Evolutionary conservation across 805 yeast genomes (phyloP).

Genomic region (Ogataea salicorniae): DNA sequence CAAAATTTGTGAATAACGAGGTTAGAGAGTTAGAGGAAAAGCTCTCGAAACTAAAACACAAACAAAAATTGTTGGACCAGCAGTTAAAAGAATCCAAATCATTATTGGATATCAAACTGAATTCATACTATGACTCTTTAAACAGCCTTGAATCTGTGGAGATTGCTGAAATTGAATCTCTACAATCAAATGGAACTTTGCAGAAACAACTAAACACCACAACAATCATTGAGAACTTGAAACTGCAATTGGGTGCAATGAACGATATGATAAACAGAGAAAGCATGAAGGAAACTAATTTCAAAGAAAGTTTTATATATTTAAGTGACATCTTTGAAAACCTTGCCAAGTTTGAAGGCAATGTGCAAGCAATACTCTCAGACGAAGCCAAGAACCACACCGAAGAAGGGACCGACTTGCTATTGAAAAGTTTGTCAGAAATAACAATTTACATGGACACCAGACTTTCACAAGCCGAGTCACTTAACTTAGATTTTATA

Average conservation of each 20-base stretch:
- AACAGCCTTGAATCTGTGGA: constrained; percentile 20
- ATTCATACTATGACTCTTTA: constrained; percentile 36
- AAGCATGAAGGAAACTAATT: constrained; percentile 14
- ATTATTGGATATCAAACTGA: constrained; percentile 43
- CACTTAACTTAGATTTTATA: constrained; percentile 11
- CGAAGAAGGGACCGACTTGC: constrained; percentile 11
- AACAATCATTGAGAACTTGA: constrained; percentile 18
- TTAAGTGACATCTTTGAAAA: constrained; percentile 25
- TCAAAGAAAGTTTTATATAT: constrained; percentile 20
- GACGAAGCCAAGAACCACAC: constrained; percentile 1
- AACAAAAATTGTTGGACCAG: constrained; percentile 29
- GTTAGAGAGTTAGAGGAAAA: constrained; percentile 35
- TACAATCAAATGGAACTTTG: constrained; percentile 7
- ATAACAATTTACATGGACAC: constrained; percentile 10
- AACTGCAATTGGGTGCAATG: constrained; percentile 22
- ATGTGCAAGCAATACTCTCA: constrained; percentile 14
- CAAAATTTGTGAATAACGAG: constrained; percentile 32
- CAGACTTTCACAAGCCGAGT: constrained; percentile 10
- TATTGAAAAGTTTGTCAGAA: constrained; percentile 9
- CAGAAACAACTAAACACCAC: constrained; percentile 13
- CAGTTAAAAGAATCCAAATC: constrained; percentile 46
- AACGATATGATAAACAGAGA: constrained; percentile 19
- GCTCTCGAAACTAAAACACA: constrained; percentile 30
- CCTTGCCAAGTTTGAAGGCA: constrained; percentile 18
- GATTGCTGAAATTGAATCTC: constrained; percentile 14